Evolutionary conservation across 257 asterid genomes (phyloP).

Genomic region (Osmanthus fragrans): DNA sequence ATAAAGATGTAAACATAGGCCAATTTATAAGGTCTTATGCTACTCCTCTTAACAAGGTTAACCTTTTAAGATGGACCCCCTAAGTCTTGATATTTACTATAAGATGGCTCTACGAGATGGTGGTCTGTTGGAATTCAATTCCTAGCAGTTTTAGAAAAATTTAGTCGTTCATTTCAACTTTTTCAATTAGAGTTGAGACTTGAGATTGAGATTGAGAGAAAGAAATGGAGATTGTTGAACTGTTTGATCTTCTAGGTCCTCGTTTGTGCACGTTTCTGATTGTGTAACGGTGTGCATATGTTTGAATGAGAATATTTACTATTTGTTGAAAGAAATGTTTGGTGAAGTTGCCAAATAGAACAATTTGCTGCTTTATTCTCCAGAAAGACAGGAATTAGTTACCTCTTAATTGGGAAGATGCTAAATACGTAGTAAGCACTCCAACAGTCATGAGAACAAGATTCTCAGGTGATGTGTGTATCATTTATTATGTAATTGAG

Average conservation of each 20-base stretch:
- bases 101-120: too few species aligned
- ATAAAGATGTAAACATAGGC: too few species aligned
- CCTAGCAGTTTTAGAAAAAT: too few species aligned
- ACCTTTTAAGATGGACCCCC: too few species aligned
- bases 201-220: neutral
- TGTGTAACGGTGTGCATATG: neutral
- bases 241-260: conserved; percentile 1
- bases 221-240: conserved; percentile 10
- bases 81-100: too few species aligned
- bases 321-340: neutral
- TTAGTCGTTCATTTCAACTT: too few species aligned
- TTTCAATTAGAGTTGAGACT: neutral
- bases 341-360: neutral
- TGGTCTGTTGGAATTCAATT: too few species aligned
- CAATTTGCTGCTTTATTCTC: neutral
- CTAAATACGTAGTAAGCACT: neutral
- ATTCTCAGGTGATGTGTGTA: neutral
- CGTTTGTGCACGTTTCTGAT: neutral
- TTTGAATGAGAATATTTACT: neutral
- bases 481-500: too few species aligned
- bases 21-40: too few species aligned
- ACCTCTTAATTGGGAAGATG: neutral
- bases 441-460: neutral
- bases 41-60: too few species aligned
- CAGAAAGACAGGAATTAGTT: neutral